A percentile compares a stretch with the other conserved stretches of the same genome.
These are phyloP conservation scores for Lepiota subincarnata DNA, from an alignment of 768 basidiomycete species.

Conservation along the genomic window DNA sequence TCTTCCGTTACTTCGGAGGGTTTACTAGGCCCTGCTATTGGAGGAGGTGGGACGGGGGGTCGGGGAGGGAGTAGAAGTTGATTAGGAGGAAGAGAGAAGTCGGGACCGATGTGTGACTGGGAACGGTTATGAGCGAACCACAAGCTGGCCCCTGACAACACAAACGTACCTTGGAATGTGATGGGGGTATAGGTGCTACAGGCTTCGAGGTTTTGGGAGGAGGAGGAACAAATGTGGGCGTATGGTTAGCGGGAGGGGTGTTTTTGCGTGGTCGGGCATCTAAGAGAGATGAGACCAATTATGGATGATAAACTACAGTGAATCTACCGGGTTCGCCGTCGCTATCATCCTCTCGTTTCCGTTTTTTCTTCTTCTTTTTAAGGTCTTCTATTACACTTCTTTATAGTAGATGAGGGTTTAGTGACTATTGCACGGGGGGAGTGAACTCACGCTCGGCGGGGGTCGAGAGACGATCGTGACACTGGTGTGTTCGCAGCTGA, in stretches of 20 bases:
- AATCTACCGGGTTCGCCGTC: constrained; percentile 58
- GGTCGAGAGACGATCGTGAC: constrained; percentile 53
- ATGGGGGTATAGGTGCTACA: constrained; percentile 33
- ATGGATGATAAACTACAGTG: constrained; percentile 1
- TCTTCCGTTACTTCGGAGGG: constrained; percentile 84
- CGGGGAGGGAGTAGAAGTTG: constrained; percentile 52
- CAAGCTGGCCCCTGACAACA: constrained; percentile 4
- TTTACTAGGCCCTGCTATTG: constrained; percentile 77
- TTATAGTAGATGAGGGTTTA: constrained; percentile 6
- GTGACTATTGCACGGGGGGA: neutral
- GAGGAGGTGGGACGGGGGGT: constrained; percentile 58
- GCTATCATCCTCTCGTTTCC: constrained; percentile 74
- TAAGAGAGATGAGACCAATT: constrained; percentile 20
- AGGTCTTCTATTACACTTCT: constrained; percentile 40
- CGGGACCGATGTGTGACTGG: constrained; percentile 40
- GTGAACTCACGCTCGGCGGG: constrained; percentile 54
- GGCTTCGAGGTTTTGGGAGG: constrained; percentile 57
- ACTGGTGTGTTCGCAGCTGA: constrained; percentile 42
- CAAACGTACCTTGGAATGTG: constrained; percentile 48
- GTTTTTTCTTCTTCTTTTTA: constrained; percentile 84
- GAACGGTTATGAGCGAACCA: neutral
- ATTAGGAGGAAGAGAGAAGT: constrained; percentile 55
- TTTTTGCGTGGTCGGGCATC: constrained; percentile 55
- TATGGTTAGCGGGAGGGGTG: constrained; percentile 45
- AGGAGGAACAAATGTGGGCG: constrained; percentile 30